phyloP scores from a whole-genome alignment of 352 stramenopile genomes.

The Hyphochytrium catenoides region DNA sequence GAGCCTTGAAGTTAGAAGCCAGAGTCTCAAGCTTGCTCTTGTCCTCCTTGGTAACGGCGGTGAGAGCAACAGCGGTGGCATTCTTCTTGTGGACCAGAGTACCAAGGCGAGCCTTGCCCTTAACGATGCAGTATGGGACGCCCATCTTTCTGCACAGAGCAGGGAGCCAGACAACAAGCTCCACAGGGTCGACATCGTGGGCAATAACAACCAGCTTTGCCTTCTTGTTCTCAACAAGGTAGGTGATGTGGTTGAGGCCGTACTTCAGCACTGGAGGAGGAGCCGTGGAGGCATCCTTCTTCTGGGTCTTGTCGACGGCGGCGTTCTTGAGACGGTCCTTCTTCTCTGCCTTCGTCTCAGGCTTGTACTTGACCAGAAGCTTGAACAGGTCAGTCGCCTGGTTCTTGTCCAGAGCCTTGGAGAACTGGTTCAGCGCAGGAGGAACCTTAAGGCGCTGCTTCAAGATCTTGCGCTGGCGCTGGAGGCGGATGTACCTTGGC shows the following conservation, averaged over 20 bases:
- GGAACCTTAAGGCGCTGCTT: constrained; percentile 97
- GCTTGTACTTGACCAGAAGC: constrained; percentile 95
- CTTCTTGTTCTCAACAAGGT: constrained; percentile 98
- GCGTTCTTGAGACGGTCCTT: constrained; percentile 87
- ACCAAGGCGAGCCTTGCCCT: constrained; percentile 93
- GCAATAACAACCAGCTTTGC: constrained; percentile 97
- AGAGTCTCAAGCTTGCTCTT: constrained; percentile 87
- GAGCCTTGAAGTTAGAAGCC: constrained; percentile 66
- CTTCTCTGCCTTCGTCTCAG: constrained; percentile 93
- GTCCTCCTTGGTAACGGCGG: constrained; percentile 93
- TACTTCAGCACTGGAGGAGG: constrained; percentile 87
- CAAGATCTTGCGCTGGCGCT: constrained; percentile 96
- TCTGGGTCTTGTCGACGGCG: constrained; percentile 74
- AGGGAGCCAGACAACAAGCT: constrained; percentile 90
- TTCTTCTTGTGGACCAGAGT: constrained; percentile 98
- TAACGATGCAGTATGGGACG: constrained; percentile 98
- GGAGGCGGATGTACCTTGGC: constrained; percentile 94
- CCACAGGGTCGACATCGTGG: constrained; percentile 95
- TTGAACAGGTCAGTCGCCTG: constrained; percentile 93
- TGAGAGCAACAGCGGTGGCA: constrained; percentile 80
- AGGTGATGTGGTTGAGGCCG: constrained; percentile 97
- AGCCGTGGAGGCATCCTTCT: constrained; percentile 21
- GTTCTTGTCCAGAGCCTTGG: constrained; percentile 94
- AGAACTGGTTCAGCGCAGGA: constrained; percentile 97
- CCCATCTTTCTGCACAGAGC: constrained; percentile 97